Percentiles rank a stretch among this genome's conserved stretches.
These are phyloP conservation scores for Fraxinus albicans DNA, from an alignment of 305 asterid genomes.

Conservation along the genomic window DNA sequence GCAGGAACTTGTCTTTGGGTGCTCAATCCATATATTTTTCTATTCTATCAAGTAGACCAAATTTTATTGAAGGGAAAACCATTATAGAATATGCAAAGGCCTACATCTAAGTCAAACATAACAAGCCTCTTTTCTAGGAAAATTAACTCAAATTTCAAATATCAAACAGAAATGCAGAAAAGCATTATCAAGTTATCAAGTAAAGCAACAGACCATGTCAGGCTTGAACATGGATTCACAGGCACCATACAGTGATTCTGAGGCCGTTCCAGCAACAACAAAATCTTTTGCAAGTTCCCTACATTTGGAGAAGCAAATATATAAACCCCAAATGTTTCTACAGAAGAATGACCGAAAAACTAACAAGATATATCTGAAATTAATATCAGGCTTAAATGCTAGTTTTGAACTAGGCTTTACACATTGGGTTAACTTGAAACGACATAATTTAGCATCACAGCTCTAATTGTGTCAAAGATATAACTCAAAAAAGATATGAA, in stretches of 20 bases:
- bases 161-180: background rate
- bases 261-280: conserved; percentile 96
- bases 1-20: conserved; percentile 3
- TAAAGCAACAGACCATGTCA: conserved; percentile 62
- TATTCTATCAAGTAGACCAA: background rate
- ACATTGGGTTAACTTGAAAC: background rate
- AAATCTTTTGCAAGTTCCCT: conserved; percentile 99
- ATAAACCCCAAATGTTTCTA: background rate
- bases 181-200: conserved; percentile 3
- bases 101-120: background rate
- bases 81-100: background rate
- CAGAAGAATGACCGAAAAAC: background rate
- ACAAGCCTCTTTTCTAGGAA: background rate
- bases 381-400: background rate
- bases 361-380: background rate
- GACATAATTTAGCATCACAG: background rate
- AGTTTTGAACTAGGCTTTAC: conserved; percentile 4
- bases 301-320: conserved; percentile 21
- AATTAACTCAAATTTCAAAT: background rate
- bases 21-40: background rate
- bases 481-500: background rate
- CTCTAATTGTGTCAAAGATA: background rate
- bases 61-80: background rate
- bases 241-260: conserved; percentile 97
- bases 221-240: conserved; percentile 98